A percentile compares a stretch with the other conserved stretches of the same genome.
These are phyloP conservation scores for Vaccinium macrocarpon DNA, from an alignment of 148 eudicot species.

Conservation along the genomic window DNA sequence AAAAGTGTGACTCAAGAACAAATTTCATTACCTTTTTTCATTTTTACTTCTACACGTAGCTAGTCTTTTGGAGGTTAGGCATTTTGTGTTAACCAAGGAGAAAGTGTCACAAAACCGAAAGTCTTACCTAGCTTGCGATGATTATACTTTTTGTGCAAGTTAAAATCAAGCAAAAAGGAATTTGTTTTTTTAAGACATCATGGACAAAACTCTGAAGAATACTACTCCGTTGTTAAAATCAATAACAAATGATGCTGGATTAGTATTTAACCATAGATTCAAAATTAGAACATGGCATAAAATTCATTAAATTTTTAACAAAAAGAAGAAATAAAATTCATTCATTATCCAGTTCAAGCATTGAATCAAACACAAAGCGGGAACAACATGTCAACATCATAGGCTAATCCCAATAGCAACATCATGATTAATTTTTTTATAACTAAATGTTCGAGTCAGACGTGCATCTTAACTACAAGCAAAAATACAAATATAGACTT, in stretches of 20 bases:
- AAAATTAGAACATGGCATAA: background rate
- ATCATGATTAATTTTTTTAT: no score
- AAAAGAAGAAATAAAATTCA: background rate
- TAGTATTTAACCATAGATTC: background rate
- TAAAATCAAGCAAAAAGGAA: no score
- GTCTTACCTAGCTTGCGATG: no score
- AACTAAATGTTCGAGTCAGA: background rate
- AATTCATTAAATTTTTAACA: background rate
- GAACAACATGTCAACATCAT: background rate
- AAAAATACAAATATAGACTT: slow-evolving; percentile 7
- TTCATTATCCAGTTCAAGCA: background rate
- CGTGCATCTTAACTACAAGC: background rate
- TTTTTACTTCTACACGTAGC: background rate
- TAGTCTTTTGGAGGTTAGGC: no score
- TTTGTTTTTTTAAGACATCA: background rate
- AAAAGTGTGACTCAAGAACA: no score
- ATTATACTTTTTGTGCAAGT: no score
- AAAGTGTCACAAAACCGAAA: no score
- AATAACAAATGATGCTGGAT: background rate
- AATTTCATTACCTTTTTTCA: no score
- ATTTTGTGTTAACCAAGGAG: no score
- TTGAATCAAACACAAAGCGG: background rate
- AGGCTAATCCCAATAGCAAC: background rate
- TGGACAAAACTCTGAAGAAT: background rate
- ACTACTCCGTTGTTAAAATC: background rate